phyloP scores from a whole-genome alignment of 441 rosid genomes.

The Syzygium syzygioides region DNA sequence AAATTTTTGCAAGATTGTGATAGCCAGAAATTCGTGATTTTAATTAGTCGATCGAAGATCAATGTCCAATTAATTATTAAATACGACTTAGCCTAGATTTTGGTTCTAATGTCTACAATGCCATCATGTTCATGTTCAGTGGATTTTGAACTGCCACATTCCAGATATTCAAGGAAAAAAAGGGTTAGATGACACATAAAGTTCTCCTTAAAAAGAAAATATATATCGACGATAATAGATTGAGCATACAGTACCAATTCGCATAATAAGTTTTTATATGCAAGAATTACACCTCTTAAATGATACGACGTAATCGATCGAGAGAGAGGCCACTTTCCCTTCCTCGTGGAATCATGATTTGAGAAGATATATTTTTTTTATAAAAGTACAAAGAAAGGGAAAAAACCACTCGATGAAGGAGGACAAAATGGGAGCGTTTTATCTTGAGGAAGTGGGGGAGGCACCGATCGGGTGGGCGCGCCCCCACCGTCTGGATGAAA shows the following conservation, averaged over 20 bases:
- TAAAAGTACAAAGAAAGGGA: neutral
- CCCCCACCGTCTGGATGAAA: neutral
- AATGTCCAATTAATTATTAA: neutral
- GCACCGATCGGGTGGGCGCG: neutral
- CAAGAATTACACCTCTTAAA: neutral
- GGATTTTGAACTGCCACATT: neutral
- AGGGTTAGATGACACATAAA: rapidly evolving
- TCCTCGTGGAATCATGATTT: neutral
- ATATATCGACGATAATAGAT: rapidly evolving
- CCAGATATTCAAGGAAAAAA: neutral
- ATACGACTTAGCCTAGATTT: neutral
- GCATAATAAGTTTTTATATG: neutral
- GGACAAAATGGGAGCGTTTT: neutral
- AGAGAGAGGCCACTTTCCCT: neutral
- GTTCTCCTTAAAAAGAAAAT: neutral
- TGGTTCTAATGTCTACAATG: neutral
- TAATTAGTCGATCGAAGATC: neutral
- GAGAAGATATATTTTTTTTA: neutral
- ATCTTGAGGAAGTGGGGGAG: neutral
- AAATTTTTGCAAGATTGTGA: neutral
- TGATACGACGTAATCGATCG: neutral
- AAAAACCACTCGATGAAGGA: neutral
- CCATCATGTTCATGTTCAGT: neutral
- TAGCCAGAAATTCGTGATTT: neutral
- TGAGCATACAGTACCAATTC: neutral